Evolutionary conservation across 148 eudicot species (phyloP).

Genomic region (Amaranthus hypochondriacus): DNA sequence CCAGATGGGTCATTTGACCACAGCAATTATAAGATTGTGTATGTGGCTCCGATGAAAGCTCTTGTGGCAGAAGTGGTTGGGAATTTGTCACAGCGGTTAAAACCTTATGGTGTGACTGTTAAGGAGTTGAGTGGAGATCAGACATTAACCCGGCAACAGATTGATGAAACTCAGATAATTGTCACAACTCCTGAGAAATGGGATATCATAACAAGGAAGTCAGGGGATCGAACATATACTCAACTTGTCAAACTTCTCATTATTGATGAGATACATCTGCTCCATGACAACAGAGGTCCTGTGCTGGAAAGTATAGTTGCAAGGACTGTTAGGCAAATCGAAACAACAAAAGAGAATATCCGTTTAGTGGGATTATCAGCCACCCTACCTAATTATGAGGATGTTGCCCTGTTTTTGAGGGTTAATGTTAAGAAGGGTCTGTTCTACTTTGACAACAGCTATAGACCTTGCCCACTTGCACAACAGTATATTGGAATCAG

Average conservation of each 20-base stretch:
- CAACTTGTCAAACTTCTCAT: slow-evolving; percentile 74
- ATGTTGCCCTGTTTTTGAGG: slow-evolving; percentile 64
- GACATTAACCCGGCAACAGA: slow-evolving; percentile 57
- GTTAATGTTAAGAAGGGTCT: slow-evolving; percentile 59
- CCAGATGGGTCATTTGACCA: slow-evolving; percentile 56
- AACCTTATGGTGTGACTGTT: slow-evolving; percentile 60
- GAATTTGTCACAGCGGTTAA: slow-evolving; percentile 56
- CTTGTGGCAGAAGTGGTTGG: slow-evolving; percentile 84
- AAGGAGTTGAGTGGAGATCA: slow-evolving; percentile 87
- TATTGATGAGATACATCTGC: slow-evolving; percentile 74
- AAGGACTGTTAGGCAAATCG: slow-evolving; percentile 71
- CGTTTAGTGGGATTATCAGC: slow-evolving; percentile 74
- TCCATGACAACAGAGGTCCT: slow-evolving; percentile 81
- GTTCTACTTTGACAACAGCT: slow-evolving; percentile 71
- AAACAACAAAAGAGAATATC: slow-evolving; percentile 71
- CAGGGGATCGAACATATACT: slow-evolving; percentile 72
- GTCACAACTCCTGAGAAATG: slow-evolving; percentile 86
- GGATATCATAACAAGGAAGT: slow-evolving; percentile 80
- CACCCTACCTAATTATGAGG: slow-evolving; percentile 75
- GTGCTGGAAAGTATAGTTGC: slow-evolving; percentile 77
- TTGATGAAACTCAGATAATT: slow-evolving; percentile 73
- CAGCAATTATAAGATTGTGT: slow-evolving; percentile 57
- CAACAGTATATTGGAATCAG: slow-evolving; percentile 75
- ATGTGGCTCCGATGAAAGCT: slow-evolving; percentile 83
- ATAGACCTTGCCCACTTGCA: slow-evolving; percentile 72